A percentile compares a stretch with the other conserved stretches of the same genome.
Evolutionary conservation across 1,284 basidiomycete genomes (phyloP).

Genomic region (Amylostereum chailletii): DNA sequence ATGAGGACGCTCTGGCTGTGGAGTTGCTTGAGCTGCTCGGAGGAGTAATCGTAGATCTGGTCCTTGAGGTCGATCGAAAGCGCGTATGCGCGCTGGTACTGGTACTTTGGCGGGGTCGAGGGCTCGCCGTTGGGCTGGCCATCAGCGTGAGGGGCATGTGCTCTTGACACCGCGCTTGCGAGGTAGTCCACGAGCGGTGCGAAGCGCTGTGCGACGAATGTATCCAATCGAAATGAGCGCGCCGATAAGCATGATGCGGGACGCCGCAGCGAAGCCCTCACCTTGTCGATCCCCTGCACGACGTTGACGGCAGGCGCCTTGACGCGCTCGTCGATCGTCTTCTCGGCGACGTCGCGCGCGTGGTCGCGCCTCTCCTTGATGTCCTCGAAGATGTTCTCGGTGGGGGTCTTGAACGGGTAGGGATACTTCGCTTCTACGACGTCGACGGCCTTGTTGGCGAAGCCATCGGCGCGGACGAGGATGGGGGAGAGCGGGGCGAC

Average conservation of each 20-base stretch:
- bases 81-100: constrained; percentile 64
- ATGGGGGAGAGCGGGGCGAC: constrained; percentile 57
- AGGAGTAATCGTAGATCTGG: constrained; percentile 54
- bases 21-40: constrained; percentile 63
- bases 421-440: constrained; percentile 65
- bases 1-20: constrained; percentile 59
- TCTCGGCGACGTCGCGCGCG: constrained; percentile 49
- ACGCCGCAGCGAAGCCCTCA: constrained; percentile 20
- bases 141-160: constrained; percentile 10
- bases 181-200: constrained; percentile 67
- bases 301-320: constrained; percentile 53
- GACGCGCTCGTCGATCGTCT: constrained; percentile 58
- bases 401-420: constrained; percentile 63
- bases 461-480: constrained; percentile 50
- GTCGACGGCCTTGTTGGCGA: constrained; percentile 68
- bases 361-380: constrained; percentile 48
- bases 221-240: constrained; percentile 4
- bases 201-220: constrained; percentile 39
- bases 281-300: constrained; percentile 67
- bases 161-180: constrained; percentile 29
- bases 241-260: neutral
- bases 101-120: constrained; percentile 35
- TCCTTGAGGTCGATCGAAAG: constrained; percentile 57
- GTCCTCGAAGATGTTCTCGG: constrained; percentile 58
- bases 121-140: constrained; percentile 10